Conservation (phyloP, 495 filamentous ascomycete species). For the Aspergillus leporis region DNA sequence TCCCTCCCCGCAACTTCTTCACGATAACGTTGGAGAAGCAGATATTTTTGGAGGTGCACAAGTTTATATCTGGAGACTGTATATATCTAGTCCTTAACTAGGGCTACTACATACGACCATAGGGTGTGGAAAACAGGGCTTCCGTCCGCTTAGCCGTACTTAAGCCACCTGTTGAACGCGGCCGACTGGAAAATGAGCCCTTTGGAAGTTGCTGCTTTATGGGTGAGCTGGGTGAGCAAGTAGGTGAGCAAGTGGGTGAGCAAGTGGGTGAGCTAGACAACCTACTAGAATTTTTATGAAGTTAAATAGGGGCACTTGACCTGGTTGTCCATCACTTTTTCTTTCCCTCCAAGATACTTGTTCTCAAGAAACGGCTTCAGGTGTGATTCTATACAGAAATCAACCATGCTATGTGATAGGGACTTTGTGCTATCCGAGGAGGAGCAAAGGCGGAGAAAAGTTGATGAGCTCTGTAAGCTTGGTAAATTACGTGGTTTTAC, state of each 20-base stretch:
- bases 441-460: conserved; percentile 8
- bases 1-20: no score
- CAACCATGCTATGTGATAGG: background rate
- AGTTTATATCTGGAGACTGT: no score
- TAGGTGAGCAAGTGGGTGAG: background rate
- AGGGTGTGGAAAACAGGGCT: conserved; percentile 19
- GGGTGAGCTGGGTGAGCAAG: conserved; percentile 3
- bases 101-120: background rate
- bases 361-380: conserved; percentile 1
- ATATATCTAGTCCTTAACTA: no score
- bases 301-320: conserved; percentile 6
- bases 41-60: no score
- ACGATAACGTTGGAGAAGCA: no score
- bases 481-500: conserved; percentile 7
- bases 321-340: conserved; percentile 6
- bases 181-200: conserved; percentile 31
- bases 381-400: conserved; percentile 1
- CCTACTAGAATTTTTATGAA: background rate
- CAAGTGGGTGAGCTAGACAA: background rate
- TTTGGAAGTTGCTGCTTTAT: conserved; percentile 6
- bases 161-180: conserved; percentile 44
- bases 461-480: conserved; percentile 8
- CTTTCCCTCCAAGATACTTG: background rate
- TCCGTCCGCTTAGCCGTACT: no score
- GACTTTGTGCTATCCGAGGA: background rate